Percentiles rank a stretch among this genome's conserved stretches.
Evolutionary conservation across 345 rosid species (phyloP).

Genomic region (Salix purpurea): DNA sequence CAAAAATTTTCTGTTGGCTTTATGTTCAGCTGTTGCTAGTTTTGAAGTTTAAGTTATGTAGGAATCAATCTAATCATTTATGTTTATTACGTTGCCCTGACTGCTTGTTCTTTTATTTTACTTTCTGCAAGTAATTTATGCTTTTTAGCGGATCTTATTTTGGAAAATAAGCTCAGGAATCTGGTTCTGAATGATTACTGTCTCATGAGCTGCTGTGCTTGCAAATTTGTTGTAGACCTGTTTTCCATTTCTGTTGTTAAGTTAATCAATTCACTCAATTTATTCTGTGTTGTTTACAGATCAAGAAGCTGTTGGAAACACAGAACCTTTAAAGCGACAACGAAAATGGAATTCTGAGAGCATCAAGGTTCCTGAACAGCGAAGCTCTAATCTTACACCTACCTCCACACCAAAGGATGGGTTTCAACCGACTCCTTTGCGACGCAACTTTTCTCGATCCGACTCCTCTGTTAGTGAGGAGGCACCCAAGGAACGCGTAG

Average conservation of each 20-base stretch:
- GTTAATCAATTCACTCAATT: background rate
- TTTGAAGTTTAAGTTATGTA: background rate
- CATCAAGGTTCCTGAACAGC: conserved; percentile 57
- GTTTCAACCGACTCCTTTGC: conserved; percentile 38
- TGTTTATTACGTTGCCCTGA: background rate
- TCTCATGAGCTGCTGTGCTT: background rate
- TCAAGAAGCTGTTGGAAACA: conserved; percentile 56
- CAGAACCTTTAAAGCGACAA: conserved; percentile 79
- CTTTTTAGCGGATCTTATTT: background rate
- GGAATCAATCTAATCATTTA: background rate
- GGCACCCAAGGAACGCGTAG: conserved; percentile 73
- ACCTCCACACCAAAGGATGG: conserved; percentile 54
- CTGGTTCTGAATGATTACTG: background rate
- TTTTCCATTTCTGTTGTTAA: background rate
- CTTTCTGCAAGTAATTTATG: background rate
- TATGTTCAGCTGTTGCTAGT: background rate
- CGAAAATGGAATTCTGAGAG: conserved; percentile 82
- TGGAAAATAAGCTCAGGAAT: background rate
- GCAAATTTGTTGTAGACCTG: background rate
- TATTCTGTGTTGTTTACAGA: conserved; percentile 34
- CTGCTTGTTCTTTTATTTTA: background rate
- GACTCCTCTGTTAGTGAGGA: conserved; percentile 62
- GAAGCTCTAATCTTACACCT: conserved; percentile 40
- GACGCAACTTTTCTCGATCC: conserved; percentile 58
- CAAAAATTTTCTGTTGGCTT: background rate